Evolutionary conservation across 257 asterid species (phyloP), one percentile per base, ranked within the genome.

Genomic region (Solanum chaucha): DNA sequence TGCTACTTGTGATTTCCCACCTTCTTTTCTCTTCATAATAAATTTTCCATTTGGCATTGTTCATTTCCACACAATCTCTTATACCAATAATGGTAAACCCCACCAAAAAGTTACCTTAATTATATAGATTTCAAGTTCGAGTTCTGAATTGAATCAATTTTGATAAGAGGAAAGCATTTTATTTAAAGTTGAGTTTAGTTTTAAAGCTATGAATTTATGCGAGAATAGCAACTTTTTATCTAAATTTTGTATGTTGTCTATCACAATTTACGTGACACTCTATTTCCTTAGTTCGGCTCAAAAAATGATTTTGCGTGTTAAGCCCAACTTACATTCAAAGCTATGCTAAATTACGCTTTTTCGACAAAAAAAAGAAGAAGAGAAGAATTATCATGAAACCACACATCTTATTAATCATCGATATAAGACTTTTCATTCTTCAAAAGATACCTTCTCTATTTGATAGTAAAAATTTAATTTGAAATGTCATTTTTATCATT

Each of bases 161-260:
- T 67, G 0, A 13, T 65, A 26, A 10, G 1, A 0, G 26, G 3
- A 24, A 65, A 65, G 0, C 4, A 2, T 28, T 24, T 68, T 0
- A 68, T 68, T 6, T 22, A 4, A 8, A 68, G 22, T 1, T 0
- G 0, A 5, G 1, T 68, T 3, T 67, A 67, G 11, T 0, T 5
- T 67, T 67, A 67, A 67, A 24, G 73, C 10, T 67, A 12, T 64
- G 8, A 64, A 65, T 10, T 5, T 3, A 26, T 11, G 34, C 1
- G 4, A 26, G 14, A 26, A 13, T 12, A 28, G 1, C 0, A 14
- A 28, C 3, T 14, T 68, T 6, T 6, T 28, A 32, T 14, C 0
- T 0, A 14, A 1, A 30, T 68, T 6, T 28, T 68, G 0, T 28
- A 14, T 0, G 9, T 13, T 10, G 2, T 65, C 4, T 65, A 5